Evolutionary conservation across 306 rosid species (phyloP), one percentile per base, ranked within the genome.

Genomic region (Datisca glomerata): DNA sequence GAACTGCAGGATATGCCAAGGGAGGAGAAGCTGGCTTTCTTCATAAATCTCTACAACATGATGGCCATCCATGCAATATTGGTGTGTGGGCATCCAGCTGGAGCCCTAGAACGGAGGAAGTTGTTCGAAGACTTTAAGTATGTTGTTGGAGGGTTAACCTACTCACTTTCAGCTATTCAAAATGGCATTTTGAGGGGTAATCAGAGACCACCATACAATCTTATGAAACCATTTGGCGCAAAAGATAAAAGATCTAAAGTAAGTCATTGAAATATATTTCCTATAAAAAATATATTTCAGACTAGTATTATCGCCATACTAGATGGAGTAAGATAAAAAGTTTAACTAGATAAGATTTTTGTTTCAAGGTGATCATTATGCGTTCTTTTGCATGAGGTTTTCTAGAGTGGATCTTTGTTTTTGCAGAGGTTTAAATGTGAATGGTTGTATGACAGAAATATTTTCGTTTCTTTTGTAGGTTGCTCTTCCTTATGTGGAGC

Each of bases 101-200:
- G 93, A 59, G 63, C 80, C 19, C 53, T 87, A 42, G 97, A 87
- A 56, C 63, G 89, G 52, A 83, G 78, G 61, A 79, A 78, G 55
- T 38, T 87, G 59, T 76, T 71, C 36, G 86, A 85, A 41, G 94
- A 74, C 39, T 87, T 87, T 64, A 79, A 69, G 56, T 83, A 87
- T 58, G 83, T 83, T 13, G 61, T 87, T 43, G 83, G 89, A 53
- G 97, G 94, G 50, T 68, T 69, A 20, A 51, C 89, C 9, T 87
- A 65, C 69, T 87, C 97, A 34, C 93, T 87, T 41, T 87, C 94
- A 28, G 81, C 78, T 40, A 83, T 87, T 57, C 89, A 83, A 62
- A 87, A 87, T 65, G 97, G 94, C 49, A 79, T 87, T 49, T 72
- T 87, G 71, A 72, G 97, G 73, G 97, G 70, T 43, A 83, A 87